These are phyloP conservation scores for Neoascochyta sp. DNA, from an alignment of 2,329 filamentous ascomycete genomes.

Conservation along the genomic window DNA sequence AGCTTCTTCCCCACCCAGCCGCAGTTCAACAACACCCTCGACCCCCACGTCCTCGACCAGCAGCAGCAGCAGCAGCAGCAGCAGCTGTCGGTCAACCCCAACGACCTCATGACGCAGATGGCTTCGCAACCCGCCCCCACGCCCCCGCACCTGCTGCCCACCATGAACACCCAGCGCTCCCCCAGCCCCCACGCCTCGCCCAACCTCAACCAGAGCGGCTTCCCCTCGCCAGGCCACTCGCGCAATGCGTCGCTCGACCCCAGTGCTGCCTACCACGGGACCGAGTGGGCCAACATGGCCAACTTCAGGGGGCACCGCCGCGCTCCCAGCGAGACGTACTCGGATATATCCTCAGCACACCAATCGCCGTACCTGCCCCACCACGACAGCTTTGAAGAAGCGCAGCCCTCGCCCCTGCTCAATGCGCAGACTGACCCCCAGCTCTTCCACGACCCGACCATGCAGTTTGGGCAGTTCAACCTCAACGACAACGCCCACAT, in stretches of 20 bases:
- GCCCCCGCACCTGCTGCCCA: slow-evolving; percentile 56
- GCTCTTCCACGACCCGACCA: slow-evolving; percentile 68
- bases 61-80: slow-evolving; percentile 40
- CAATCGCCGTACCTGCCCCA: slow-evolving; percentile 78
- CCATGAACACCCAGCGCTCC: slow-evolving; percentile 50
- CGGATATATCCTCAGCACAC: slow-evolving; percentile 80
- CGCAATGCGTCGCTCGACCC: slow-evolving; percentile 55
- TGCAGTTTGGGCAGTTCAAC: slow-evolving; percentile 75
- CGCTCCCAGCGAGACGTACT: slow-evolving; percentile 77
- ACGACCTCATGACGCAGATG: slow-evolving; percentile 51
- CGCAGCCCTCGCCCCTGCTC: slow-evolving; percentile 77
- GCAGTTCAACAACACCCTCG: slow-evolving; percentile 48
- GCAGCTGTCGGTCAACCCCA: slow-evolving; percentile 45
- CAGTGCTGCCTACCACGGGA: slow-evolving; percentile 55
- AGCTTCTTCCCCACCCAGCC: slow-evolving; percentile 58
- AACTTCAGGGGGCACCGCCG: slow-evolving; percentile 78
- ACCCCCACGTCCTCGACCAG: slow-evolving; percentile 42
- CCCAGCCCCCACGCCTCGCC: slow-evolving; percentile 54
- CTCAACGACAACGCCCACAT: slow-evolving; percentile 51
- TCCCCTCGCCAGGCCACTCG: slow-evolving; percentile 55
- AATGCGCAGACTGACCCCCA: slow-evolving; percentile 65
- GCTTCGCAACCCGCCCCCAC: slow-evolving; percentile 50
- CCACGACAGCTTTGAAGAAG: slow-evolving; percentile 74
- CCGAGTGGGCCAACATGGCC: slow-evolving; percentile 58
- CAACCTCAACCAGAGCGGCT: slow-evolving; percentile 50